Evolutionary conservation across 441 rosid genomes (phyloP).

Genomic region (Corymbia calophylla): DNA sequence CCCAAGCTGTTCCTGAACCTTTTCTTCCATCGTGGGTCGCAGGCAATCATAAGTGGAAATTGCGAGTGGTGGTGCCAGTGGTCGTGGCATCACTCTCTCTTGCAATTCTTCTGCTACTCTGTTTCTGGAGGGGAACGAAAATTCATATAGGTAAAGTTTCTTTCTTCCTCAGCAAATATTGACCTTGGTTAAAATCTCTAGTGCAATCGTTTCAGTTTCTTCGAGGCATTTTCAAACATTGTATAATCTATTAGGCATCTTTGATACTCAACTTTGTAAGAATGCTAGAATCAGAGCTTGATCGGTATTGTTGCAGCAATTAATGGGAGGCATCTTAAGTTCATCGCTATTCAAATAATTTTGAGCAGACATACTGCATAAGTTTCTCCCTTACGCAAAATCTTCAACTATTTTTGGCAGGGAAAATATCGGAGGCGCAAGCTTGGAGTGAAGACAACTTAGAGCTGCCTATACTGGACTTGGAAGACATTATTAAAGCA

Average conservation of each 20-base stretch:
- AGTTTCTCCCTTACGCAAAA: neutral
- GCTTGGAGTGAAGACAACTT: neutral
- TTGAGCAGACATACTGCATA: neutral
- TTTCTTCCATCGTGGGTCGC: neutral
- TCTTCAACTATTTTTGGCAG: neutral
- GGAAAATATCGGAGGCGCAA: neutral
- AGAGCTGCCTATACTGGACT: neutral
- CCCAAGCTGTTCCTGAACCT: neutral
- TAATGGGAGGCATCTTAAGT: neutral
- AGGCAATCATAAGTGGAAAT: neutral
- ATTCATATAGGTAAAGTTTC: neutral
- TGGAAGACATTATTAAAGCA: neutral
- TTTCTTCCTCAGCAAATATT: neutral
- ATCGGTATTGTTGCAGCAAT: neutral
- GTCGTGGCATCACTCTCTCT: neutral
- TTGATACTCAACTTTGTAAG: neutral
- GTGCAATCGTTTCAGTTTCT: neutral
- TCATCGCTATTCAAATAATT: neutral
- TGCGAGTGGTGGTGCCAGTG: neutral
- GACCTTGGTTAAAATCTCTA: neutral
- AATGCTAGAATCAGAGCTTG: neutral
- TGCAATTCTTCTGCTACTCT: neutral
- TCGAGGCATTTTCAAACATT: neutral
- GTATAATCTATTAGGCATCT: neutral
- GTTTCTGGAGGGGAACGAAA: neutral